Evolutionary conservation across 768 basidiomycete species (phyloP), one percentile per base, ranked within the genome.

Genomic region (Podaxis rugospora): DNA sequence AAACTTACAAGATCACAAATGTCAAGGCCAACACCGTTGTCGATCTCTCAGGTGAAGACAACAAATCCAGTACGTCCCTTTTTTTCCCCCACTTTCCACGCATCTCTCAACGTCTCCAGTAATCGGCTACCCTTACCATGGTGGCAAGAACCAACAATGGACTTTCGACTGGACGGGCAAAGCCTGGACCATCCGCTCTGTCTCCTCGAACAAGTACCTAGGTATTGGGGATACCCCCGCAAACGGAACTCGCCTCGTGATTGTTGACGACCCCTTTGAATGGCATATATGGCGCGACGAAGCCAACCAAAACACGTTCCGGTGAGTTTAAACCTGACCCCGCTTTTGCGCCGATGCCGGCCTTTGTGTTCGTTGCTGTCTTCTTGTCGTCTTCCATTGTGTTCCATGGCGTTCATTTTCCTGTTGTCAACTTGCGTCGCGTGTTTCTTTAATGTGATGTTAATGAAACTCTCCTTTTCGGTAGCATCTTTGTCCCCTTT

Each of bases 81-180:
- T 21, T 49, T 5, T 11, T 32, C 42, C 47, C 54, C 18, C 21
- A 3, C 42, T 23, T 39, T 10, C 42, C 51, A 51, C 56, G 9
- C 27, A 36, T 25, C 23, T 35, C 18, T 49, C 53, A 21, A 27
- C 28, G 36, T 6, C 36, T 14, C 50, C 36, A 83, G 81, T 86
- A 66, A 82, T 80, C 35, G 85, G 86, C 4, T 85, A 72, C 63
- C 66, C 71, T 6, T 66, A 59, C 51, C 73, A 83, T 64, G 67
- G 71, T 7, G 79, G 78, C 6, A 66, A 69, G 9, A 86, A 86
- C 64, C 85, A 87, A 37, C 46, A 86, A 83, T 87, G 86, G 86
- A 71, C 62, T 5, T 70, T 83, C 57, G 66, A 76, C 16, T 76
- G 74, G 66, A 74, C 72, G 4, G 74, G 72, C 6, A 66, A 65